Percentiles rank a stretch among this genome's conserved stretches.
Conservation (phyloP, 2,329 filamentous ascomycete species). For the Karstenula rhodostoma region DNA sequence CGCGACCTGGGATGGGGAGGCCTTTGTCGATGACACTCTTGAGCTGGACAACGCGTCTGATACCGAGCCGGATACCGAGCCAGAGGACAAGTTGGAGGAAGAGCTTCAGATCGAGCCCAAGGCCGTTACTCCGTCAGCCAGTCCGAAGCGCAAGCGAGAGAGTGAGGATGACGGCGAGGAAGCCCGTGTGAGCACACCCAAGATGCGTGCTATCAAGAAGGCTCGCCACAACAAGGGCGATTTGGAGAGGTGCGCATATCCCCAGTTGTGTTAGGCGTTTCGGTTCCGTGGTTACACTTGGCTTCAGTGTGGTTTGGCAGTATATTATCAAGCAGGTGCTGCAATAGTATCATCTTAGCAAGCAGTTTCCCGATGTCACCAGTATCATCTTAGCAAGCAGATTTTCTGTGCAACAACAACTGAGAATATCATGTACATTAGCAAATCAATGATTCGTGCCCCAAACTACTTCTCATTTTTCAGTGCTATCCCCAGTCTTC, state of each 20-base stretch:
- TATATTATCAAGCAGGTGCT: not conserved
- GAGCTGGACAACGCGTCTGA: not conserved
- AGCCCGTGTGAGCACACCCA: not conserved
- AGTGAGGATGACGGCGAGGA: not conserved
- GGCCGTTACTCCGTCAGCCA: not conserved
- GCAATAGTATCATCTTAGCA: too few relatives aligned
- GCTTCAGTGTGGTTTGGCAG: not conserved
- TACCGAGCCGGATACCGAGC: not conserved
- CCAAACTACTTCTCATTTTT: too few relatives aligned
- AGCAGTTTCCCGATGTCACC: too few relatives aligned
- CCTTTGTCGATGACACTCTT: not conserved
- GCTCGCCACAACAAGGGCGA: not conserved
- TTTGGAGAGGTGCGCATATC: not conserved
- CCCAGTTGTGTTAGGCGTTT: not conserved
- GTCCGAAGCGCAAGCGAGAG: constrained; percentile 6
- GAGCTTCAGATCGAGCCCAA: not conserved
- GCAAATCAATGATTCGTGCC: too few relatives aligned
- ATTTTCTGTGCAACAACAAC: too few relatives aligned
- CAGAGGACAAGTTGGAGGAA: not conserved
- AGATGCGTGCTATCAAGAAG: not conserved
- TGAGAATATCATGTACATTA: too few relatives aligned
- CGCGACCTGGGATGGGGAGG: not conserved
- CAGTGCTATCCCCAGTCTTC: too few relatives aligned
- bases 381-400: too few relatives aligned
- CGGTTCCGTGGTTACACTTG: not conserved